phyloP scores from a whole-genome alignment of 176 grass and related monocot genomes.

The Rhynchospora breviuscula region DNA sequence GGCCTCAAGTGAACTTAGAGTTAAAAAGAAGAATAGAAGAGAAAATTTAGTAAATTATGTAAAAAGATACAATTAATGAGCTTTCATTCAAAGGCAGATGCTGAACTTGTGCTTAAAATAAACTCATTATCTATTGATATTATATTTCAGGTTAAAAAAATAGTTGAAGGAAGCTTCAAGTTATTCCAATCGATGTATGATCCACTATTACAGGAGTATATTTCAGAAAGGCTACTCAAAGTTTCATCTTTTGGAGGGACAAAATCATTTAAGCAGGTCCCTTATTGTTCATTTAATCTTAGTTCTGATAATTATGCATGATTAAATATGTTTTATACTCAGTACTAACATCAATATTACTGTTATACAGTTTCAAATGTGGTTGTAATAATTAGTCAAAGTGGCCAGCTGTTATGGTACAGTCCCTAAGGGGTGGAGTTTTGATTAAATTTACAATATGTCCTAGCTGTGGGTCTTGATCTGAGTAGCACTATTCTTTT shows the following conservation, averaged over 20 bases:
- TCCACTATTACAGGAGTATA: slow-evolving; percentile 55
- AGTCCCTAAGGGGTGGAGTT: not conserved
- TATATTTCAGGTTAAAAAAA: slow-evolving; percentile 70
- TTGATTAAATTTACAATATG: not conserved
- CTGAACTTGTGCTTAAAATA: not conserved
- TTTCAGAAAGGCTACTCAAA: slow-evolving; percentile 53
- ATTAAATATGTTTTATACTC: not conserved
- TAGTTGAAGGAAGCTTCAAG: slow-evolving; percentile 71
- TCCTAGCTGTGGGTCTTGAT: not conserved
- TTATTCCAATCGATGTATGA: slow-evolving; percentile 73
- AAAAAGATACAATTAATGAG: not conserved
- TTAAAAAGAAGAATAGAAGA: not conserved
- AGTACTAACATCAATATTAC: not conserved
- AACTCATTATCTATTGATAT: slow-evolving; percentile 6
- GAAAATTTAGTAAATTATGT: not conserved
- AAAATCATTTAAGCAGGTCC: slow-evolving; percentile 56
- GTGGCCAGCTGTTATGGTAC: not conserved
- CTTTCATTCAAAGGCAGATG: not conserved
- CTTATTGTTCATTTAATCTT: slow-evolving; percentile 19
- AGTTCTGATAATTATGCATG: not conserved
- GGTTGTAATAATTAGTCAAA: not conserved
- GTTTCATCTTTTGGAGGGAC: slow-evolving; percentile 32
- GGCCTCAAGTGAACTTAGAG: not conserved
- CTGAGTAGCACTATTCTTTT: not conserved
- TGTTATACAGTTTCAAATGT: not conserved